These are phyloP conservation scores for Phytophthora palmivora DNA, from an alignment of 352 stramenopile genomes.

Conservation along the genomic window DNA sequence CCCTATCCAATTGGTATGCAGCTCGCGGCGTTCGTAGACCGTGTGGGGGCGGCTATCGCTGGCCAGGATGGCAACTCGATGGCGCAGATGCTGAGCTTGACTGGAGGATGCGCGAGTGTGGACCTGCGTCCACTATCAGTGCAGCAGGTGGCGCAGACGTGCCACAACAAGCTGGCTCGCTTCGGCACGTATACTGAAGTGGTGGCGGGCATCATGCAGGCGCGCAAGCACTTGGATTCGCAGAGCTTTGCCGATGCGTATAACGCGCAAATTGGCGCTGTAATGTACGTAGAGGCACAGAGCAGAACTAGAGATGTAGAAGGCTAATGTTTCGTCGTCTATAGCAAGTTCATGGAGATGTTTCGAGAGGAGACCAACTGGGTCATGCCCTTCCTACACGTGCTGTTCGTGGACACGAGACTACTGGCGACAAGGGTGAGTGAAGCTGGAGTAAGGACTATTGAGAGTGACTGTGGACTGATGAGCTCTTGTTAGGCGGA, in stretches of 20 bases:
- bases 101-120: conserved; percentile 35
- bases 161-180: conserved; percentile 59
- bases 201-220: conserved; percentile 63
- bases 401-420: conserved; percentile 81
- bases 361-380: conserved; percentile 87
- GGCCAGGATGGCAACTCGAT: conserved; percentile 57
- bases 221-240: conserved; percentile 62
- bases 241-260: conserved; percentile 66
- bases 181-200: conserved; percentile 70
- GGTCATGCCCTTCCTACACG: conserved; percentile 85
- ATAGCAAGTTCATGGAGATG: conserved; percentile 88
- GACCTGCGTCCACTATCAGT: conserved; percentile 54
- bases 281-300: conserved; percentile 55
- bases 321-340: background rate
- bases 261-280: conserved; percentile 64
- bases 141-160: conserved; percentile 63
- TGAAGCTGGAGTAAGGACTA: background rate
- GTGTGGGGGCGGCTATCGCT: conserved; percentile 55
- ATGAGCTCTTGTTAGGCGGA: conserved; percentile 58
- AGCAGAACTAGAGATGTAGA: background rate
- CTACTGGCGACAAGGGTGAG: conserved; percentile 68
- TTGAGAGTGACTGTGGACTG: background rate
- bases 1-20: too few species aligned
- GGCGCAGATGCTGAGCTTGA: conserved; percentile 61
- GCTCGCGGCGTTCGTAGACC: conserved; percentile 68